Evolutionary conservation across 2,329 filamentous ascomycete genomes (phyloP), one percentile per base, ranked within the genome.

Genomic region (Diaporthe citriasiana): DNA sequence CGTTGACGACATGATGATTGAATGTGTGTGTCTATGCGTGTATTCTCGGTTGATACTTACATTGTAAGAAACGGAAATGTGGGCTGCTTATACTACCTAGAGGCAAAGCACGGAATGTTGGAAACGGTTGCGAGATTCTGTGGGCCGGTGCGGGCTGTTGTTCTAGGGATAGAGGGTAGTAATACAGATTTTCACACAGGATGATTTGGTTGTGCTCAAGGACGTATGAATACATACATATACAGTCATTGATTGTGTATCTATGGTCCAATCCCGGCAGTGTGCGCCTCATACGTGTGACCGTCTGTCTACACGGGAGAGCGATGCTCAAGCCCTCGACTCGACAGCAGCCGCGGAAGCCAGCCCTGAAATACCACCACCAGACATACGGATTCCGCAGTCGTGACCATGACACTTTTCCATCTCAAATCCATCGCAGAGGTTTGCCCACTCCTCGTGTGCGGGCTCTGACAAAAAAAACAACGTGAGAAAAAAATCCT

Each of bases 1-100:
- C n/a, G 25, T 40, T 68, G 63, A 68, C 9, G 63, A 68, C 9
- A 27, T 68, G 17, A 68, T 40, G 47, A 38, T 12, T 57, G 30
- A 25, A 1, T 68, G 47, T 3, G 47, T 3, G n/a, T 15, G n/a
- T 8, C 9, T 40, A 25, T 25, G 22, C 22, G 27, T 27, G 30
- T 50, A 27, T 66, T 22, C 33, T 53, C 19, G 22, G 13, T 19
- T 13, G 63, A 12, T 25, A 12, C 9, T 8, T 17, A 19, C 8
- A 13, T 51, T 9, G 6, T 22, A 22, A 25, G 27, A 19, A 12
- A 27, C 13, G n/a, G n/a, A n/a, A 2, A 22, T 13, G 8, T 27
- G 30, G 63, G 8, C 19, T 7, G 3, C n/a, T 35, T 38, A 17
- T 27, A 30, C 17, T 17, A 53, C n/a, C 30, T 40, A 53, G 47